Evolutionary conservation across 2,329 filamentous ascomycete species (phyloP).

Genomic region (Penicillium nordicum): DNA sequence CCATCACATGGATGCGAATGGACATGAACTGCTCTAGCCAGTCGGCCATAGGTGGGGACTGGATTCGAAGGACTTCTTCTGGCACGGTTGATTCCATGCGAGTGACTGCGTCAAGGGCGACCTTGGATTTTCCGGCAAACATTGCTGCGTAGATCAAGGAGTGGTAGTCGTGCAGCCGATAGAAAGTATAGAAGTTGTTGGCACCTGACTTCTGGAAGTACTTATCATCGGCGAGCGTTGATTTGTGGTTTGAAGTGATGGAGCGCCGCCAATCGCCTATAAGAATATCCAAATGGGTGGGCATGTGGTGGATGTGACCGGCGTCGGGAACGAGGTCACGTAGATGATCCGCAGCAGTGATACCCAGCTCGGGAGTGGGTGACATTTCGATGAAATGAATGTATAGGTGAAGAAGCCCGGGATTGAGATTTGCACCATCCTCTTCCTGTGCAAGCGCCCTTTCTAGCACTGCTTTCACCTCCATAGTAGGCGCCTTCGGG

Average conservation of each 20-base stretch:
- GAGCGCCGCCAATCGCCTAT: constrained; percentile 65
- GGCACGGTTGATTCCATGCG: constrained; percentile 61
- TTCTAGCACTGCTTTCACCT: constrained; percentile 58
- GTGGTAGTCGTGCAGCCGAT: constrained; percentile 68
- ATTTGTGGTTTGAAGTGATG: constrained; percentile 61
- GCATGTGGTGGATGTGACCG: constrained; percentile 71
- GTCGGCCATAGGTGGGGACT: constrained; percentile 72
- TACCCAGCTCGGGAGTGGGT: constrained; percentile 57
- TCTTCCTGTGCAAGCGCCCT: constrained; percentile 50
- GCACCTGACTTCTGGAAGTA: constrained; percentile 58
- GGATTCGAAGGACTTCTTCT: constrained; percentile 59
- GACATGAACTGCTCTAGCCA: constrained; percentile 69
- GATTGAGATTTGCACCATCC: constrained; percentile 53
- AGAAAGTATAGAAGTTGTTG: constrained; percentile 70
- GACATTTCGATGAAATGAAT: constrained; percentile 78
- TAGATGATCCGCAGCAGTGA: constrained; percentile 57
- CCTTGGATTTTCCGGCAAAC: constrained; percentile 64
- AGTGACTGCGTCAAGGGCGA: constrained; percentile 58
- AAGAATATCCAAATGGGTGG: constrained; percentile 68
- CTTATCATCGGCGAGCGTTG: constrained; percentile 63
- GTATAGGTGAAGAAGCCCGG: constrained; percentile 69
- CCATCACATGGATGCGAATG: constrained; percentile 63
- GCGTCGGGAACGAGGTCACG: constrained; percentile 63
- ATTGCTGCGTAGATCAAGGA: constrained; percentile 72
- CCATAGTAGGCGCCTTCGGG: constrained; percentile 52